phyloP scores from a whole-genome alignment of 1,284 basidiomycete genomes.

The Fomitopsis schrenkii region DNA sequence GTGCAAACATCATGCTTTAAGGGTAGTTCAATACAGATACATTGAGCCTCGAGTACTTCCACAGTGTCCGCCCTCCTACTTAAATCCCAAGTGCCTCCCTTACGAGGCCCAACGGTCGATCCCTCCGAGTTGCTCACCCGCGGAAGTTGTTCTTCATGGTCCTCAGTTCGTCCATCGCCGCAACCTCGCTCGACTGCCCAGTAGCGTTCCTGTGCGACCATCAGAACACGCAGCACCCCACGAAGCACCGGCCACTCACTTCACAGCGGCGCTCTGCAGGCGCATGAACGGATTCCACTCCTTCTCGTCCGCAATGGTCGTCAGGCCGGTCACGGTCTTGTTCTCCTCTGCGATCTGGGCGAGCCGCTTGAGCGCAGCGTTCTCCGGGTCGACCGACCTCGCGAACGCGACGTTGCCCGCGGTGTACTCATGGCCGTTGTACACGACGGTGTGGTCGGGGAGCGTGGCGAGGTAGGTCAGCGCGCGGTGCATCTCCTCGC shows the following conservation, averaged over 20 bases:
- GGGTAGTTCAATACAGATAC: neutral
- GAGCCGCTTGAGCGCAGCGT: constrained; percentile 53
- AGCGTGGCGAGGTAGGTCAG: constrained; percentile 75
- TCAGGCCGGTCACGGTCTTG: constrained; percentile 66
- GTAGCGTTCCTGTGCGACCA: constrained; percentile 39
- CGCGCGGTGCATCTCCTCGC: constrained; percentile 80
- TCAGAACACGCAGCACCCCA: constrained; percentile 1
- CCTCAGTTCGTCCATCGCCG: constrained; percentile 72
- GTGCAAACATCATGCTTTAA: neutral
- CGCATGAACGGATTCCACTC: constrained; percentile 86
- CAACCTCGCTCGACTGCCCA: constrained; percentile 41
- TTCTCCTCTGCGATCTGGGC: constrained; percentile 48
- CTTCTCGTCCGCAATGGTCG: constrained; percentile 84
- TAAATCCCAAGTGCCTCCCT: neutral
- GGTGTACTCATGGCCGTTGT: constrained; percentile 95
- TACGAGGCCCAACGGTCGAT: neutral
- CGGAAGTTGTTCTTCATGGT: constrained; percentile 82
- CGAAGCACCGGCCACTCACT: constrained; percentile 35
- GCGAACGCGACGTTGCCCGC: constrained; percentile 63
- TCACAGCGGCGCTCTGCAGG: constrained; percentile 49
- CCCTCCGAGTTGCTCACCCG: constrained; percentile 36
- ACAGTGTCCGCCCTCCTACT: neutral
- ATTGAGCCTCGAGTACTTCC: neutral
- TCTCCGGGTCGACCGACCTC: constrained; percentile 62
- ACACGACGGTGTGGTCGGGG: constrained; percentile 80